Percentiles rank a stretch among this genome's conserved stretches.
Evolutionary conservation across 371 early-diverging fungal species (phyloP).

Genomic region (Rhizopus stolonifer): DNA sequence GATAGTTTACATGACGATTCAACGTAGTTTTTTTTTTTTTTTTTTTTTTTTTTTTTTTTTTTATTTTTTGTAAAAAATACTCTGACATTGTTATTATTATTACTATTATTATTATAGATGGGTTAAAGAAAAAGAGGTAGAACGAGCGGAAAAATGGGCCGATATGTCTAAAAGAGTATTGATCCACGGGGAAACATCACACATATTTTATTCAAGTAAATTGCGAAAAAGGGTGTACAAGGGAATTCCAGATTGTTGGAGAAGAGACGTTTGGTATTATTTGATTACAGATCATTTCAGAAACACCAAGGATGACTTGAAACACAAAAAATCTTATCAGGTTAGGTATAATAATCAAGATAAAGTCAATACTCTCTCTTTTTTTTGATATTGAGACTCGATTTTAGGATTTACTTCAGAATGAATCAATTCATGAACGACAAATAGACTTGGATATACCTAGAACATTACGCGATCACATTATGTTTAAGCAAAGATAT

Average conservation of each 20-base stretch:
- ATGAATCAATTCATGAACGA: constrained; percentile 44
- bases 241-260: constrained; percentile 69
- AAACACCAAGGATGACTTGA: constrained; percentile 13
- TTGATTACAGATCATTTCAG: constrained; percentile 22
- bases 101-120: too few relatives aligned
- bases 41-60: too few relatives aligned
- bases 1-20: too few relatives aligned
- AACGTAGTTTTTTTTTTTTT: too few relatives aligned
- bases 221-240: constrained; percentile 58
- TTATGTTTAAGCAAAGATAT: constrained; percentile 66
- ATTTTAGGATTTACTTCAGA: constrained; percentile 15
- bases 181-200: constrained; percentile 36
- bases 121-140: constrained; percentile 35
- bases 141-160: constrained; percentile 57
- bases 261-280: constrained; percentile 57
- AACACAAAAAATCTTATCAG: constrained; percentile 22
- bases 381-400: constrained; percentile 1
- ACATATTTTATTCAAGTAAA: constrained; percentile 47
- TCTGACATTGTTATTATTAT: too few relatives aligned
- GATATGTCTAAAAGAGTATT: constrained; percentile 45
- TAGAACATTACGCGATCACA: constrained; percentile 60
- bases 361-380: not conserved
- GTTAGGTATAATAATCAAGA: constrained; percentile 7
- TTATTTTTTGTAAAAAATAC: constrained; percentile 15
- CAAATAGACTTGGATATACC: constrained; percentile 72